Base-by-base conservation (phyloP, 1,284 basidiomycete species). In the Ustilago cynodontis region DNA sequence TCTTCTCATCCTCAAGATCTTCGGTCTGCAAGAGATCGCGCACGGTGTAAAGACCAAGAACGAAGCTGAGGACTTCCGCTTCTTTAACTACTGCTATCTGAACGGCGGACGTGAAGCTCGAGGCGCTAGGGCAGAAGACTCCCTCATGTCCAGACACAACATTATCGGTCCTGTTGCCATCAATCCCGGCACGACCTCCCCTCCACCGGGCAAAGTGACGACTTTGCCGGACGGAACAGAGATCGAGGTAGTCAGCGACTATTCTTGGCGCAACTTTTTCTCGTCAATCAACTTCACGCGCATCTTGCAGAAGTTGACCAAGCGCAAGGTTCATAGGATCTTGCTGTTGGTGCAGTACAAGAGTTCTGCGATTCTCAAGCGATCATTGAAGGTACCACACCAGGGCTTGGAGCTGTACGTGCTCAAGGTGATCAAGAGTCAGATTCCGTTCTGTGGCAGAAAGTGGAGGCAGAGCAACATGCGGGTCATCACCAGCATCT, bases 401-500 rank as follows among this genome's bases (percentile, higher is more conserved):
- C 93, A 94, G 7, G 90, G 95, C 89, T 87, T 99, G 75, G 96
- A 99, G 86, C 89, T 98, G 28, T 95, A 98, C 87, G 91, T 96
- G n/a, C 89, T 99, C 78, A 99, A 99, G 88, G 89, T 99, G 67
- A 94, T 99, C 88, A 99, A 99, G 89, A 95, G 94, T 78, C 97
- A 99, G 89, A 95, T 99, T 26, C 97, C 97, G 0, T 98, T 95
- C 86, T 98, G 94, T 84, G 97, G 97, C 14, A 90, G 96, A 52
- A 98, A 98, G 88, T 99, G 97, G 97, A 89, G 96, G 56, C 95
- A 98, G 88, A 93, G 95, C 95, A 99, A 99, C 86, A 99, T 99
- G 97, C 97, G 98, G 87, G 93, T 98, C 70, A 99, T 99, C 84
- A 99, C 97, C 4, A 92, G 94, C 31, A 98, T 99, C 77, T 99